Evolutionary conservation across 208 protist species (phyloP), one percentile per base, ranked within the genome.

Genomic region (Leishmania turanica): DNA sequence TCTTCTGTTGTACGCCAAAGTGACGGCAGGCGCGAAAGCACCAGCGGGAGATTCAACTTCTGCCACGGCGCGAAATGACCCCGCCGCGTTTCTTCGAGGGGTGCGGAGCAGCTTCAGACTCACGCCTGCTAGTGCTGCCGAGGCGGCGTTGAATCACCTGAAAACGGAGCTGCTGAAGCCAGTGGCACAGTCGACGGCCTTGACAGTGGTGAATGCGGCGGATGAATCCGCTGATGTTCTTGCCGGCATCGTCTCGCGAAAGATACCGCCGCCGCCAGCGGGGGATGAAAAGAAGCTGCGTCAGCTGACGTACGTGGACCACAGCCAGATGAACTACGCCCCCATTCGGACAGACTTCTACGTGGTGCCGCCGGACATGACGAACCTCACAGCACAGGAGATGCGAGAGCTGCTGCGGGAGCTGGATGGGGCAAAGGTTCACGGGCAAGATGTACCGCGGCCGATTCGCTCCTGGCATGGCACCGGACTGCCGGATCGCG

Each of bases 301-400:
- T 21, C 84, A 91, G 77, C 87, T 97, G 68, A 75, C 89, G 51
- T 94, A 94, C 58, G 89, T 96, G 9, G 89, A 96, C 78, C 94
- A 97, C 82, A 85, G 77, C 79, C 79, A 72, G 17, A 81, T 95
- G 60, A 42, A 84, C 21, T 97, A 97, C 79, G 34, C 78, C 6
- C 71, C 87, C 0, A 88, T 97, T 40, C 88, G 86, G 17, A 97
- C 97, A 70, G 90, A 96, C 72, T 98, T 99, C 76, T 98, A 96
- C 71, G 86, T 98, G 27, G 78, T 87, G 24, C 89, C 94, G 37
- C 88, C 87, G 24, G 94, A 97, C 79, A 87, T 96, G 66, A 85
- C 89, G 75, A 82, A 79, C 21, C 79, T 98, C 34, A 88, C 77
- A 1, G 77, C 85, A 45, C 90, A 85, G 17, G 90, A 97, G 78